Evolutionary conservation across 2,329 filamentous ascomycete genomes (phyloP).

Genomic region (Penicillium expansum): DNA sequence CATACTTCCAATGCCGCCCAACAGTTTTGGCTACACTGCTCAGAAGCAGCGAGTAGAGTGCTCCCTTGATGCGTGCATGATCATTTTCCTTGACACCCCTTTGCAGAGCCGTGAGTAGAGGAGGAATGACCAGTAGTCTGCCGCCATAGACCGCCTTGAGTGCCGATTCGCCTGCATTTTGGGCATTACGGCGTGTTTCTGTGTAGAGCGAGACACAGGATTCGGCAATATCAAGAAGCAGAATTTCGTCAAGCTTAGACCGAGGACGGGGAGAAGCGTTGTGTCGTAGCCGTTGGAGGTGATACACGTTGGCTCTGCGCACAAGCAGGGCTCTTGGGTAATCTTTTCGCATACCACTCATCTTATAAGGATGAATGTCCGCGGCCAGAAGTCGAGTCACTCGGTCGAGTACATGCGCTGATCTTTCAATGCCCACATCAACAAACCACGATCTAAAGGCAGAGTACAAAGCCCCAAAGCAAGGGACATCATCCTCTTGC

Average conservation of each 20-base stretch:
- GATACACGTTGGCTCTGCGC: conserved; percentile 89
- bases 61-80: conserved; percentile 89
- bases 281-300: conserved; percentile 88
- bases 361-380: conserved; percentile 89
- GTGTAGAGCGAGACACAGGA: conserved; percentile 91
- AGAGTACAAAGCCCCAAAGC: conserved; percentile 88
- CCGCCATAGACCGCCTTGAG: conserved; percentile 88
- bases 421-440: conserved; percentile 93
- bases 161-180: conserved; percentile 87
- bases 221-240: conserved; percentile 82
- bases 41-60: conserved; percentile 85
- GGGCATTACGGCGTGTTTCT: conserved; percentile 90
- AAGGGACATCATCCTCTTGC: conserved; percentile 93
- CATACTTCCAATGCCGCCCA: conserved; percentile 89
- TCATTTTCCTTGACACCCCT: conserved; percentile 76
- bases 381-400: conserved; percentile 79
- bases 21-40: conserved; percentile 85
- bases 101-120: conserved; percentile 75
- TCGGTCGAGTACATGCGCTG: conserved; percentile 86
- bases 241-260: conserved; percentile 80
- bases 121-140: conserved; percentile 82
- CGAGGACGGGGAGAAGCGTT: conserved; percentile 85
- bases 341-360: conserved; percentile 84
- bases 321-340: conserved; percentile 92
- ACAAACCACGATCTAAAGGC: conserved; percentile 96